These are phyloP conservation scores for Yamadazyma philogaea DNA, from an alignment of 805 yeast genomes.

Conservation along the genomic window DNA sequence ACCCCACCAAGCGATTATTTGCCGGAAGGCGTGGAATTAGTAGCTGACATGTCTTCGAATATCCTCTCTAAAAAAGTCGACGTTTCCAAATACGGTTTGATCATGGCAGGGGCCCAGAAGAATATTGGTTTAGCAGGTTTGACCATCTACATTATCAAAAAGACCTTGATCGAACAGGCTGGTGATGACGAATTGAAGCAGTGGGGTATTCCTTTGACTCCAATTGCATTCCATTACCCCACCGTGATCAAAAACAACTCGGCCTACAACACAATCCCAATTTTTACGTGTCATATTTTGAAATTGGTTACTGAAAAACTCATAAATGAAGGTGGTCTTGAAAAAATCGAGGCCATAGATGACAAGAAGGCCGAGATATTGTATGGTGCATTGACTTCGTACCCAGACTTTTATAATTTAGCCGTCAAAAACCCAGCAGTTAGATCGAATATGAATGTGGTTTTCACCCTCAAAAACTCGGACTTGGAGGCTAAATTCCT, in stretches of 20 bases:
- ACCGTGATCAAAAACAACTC: constrained; percentile 85
- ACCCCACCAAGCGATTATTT: constrained; percentile 54
- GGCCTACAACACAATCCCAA: constrained; percentile 93
- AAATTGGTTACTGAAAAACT: constrained; percentile 70
- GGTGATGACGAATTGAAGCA: constrained; percentile 56
- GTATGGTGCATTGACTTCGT: constrained; percentile 62
- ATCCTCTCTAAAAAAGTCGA: constrained; percentile 79
- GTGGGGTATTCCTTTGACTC: constrained; percentile 71
- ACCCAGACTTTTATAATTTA: constrained; percentile 60
- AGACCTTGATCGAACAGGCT: constrained; percentile 66
- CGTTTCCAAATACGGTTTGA: constrained; percentile 78
- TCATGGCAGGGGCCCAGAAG: constrained; percentile 98
- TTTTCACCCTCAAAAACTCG: constrained; percentile 68
- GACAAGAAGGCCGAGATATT: constrained; percentile 58
- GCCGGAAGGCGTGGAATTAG: constrained; percentile 70
- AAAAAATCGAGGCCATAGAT: constrained; percentile 55
- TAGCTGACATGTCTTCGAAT: constrained; percentile 94
- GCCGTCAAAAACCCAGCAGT: constrained; percentile 56
- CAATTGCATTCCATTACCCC: constrained; percentile 87
- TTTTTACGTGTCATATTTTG: constrained; percentile 84
- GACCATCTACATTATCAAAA: constrained; percentile 86
- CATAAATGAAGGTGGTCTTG: constrained; percentile 69
- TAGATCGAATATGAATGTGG: constrained; percentile 91
- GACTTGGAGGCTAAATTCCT: constrained; percentile 70
- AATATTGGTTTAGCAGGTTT: constrained; percentile 97